Base-by-base conservation (phyloP, 2,329 filamentous ascomycete species). In the Monosporascus sp. region DNA sequence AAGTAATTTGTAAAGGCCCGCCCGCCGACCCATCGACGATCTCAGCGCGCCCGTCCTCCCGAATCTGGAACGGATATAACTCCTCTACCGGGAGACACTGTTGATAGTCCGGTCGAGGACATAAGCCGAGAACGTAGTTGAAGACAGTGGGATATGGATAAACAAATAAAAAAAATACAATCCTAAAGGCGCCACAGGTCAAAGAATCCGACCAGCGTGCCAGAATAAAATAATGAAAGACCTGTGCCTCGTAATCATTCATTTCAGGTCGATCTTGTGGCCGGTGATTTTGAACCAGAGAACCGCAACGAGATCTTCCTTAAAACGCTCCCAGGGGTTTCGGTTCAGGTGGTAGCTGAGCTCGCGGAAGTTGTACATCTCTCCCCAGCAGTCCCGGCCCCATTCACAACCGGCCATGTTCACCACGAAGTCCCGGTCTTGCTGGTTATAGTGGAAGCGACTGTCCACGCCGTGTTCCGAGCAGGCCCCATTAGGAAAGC, bases 351-450 rank as follows among this genome's bases (percentile, higher is more conserved):
- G 86, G 70, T 96, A 93, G 75, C 90, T 96, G 65, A 96, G 80
- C 70, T 96, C 86, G 50, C 92, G 88, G 74, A 91, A 99, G 69
- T 88, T 87, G 74, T 96, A 96, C 85, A 99, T 97, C 73, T 99
- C 94, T 38, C 86, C 87, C 93, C 93, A 97, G 70, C 94, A 99
- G 73, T 99, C 93, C 48, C 94, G 84, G 4, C 93, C 93, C 88
- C 90, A 97, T 70, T 96, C 88, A 69, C 94, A 99, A 4, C 94
- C 94, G 6, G 94, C 94, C 93, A 99, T 97, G 71, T 97, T 99
- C 64, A 99, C 93, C 47, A 97, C 62, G 65, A 99, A 97, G 70
- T 99, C 94, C 27, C 90, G 83, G 54, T 95, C 91, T 42, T 83
- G 78, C 70, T 94, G 79, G 61, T 88, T 80, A 69, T 99, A 99